phyloP scores from a whole-genome alignment of 805 yeast genomes.

The Wickerhamiella bombiphila region DNA sequence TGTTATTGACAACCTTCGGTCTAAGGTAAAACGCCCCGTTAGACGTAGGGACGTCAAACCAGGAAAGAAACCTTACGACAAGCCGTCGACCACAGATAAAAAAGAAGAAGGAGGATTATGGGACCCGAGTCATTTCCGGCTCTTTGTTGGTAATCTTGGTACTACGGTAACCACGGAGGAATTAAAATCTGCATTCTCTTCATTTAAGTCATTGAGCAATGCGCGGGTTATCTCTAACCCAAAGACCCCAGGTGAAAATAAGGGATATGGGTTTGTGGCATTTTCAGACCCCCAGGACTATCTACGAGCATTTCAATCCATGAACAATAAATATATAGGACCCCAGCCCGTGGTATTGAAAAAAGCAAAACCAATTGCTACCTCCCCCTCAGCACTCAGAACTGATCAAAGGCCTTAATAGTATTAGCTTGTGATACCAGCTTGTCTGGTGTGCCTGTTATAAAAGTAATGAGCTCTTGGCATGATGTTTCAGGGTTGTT shows the following conservation, averaged over 20 bases:
- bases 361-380: slow-evolving; percentile 29
- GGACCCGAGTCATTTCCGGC: slow-evolving; percentile 56
- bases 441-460: neutral
- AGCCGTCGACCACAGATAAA: neutral
- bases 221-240: slow-evolving; percentile 45
- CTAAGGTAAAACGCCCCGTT: neutral
- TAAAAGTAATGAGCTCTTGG: neutral
- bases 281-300: slow-evolving; percentile 53
- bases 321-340: slow-evolving; percentile 67
- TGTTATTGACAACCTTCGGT: neutral
- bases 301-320: slow-evolving; percentile 52
- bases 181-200: slow-evolving; percentile 38
- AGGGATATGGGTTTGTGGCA: slow-evolving; percentile 66
- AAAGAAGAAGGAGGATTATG: no score
- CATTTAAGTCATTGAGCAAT: slow-evolving; percentile 39
- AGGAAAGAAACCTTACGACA: neutral
- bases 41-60: neutral
- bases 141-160: slow-evolving; percentile 65
- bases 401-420: neutral
- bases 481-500: slow-evolving; percentile 1
- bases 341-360: slow-evolving; percentile 56
- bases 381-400: neutral
- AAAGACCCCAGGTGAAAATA: slow-evolving; percentile 30
- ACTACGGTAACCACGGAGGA: slow-evolving; percentile 47
- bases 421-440: neutral